Conservation (phyloP, 164 flowering plant genomes). For the Echeveria elegans region DNA sequence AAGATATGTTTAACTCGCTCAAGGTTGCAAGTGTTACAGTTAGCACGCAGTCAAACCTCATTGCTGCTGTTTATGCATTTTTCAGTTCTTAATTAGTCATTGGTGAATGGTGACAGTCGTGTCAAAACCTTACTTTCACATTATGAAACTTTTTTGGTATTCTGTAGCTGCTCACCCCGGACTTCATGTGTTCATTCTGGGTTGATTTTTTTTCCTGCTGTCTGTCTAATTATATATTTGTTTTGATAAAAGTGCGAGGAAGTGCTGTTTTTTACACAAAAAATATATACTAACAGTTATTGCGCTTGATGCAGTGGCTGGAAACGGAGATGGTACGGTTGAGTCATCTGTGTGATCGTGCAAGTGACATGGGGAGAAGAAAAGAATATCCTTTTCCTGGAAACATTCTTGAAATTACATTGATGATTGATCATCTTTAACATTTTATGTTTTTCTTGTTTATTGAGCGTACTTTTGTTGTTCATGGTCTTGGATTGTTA, state of each 20-base stretch:
- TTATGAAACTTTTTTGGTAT: no score
- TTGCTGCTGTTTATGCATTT: not conserved
- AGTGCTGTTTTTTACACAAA: not conserved
- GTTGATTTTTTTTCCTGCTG: not conserved
- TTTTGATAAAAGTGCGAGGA: not conserved
- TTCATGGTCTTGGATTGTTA: conserved; percentile 11
- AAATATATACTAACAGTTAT: conserved; percentile 3
- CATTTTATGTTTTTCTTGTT: not conserved
- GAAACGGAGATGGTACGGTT: conserved; percentile 73
- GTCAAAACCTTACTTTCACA: no score
- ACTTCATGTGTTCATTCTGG: no score
- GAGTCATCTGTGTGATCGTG: conserved; percentile 94
- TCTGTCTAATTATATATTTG: not conserved
- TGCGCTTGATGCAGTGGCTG: conserved; percentile 55
- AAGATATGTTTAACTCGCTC: no score
- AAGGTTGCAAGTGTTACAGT: not conserved
- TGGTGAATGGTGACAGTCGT: not conserved
- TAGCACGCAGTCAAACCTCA: not conserved
- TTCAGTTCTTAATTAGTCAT: not conserved
- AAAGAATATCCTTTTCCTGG: conserved; percentile 85
- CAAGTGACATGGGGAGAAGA: conserved; percentile 80
- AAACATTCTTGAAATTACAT: not conserved
- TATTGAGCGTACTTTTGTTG: not conserved
- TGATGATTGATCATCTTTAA: not conserved
- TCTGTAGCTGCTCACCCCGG: no score